These are phyloP conservation scores for Pouteria glomerata DNA, from an alignment of 148 eudicot species.

Conservation along the genomic window DNA sequence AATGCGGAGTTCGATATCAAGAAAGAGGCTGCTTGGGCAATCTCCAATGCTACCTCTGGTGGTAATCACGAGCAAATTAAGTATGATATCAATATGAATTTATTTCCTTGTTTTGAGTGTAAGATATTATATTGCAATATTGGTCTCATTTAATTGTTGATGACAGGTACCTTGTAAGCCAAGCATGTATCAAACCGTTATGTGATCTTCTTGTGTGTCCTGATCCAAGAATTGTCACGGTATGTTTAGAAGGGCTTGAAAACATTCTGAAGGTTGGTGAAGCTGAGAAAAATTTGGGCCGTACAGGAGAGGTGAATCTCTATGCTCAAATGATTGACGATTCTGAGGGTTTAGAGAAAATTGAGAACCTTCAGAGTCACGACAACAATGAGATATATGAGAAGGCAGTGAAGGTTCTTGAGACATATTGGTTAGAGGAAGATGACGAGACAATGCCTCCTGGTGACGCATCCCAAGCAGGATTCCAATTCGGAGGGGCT, in stretches of 20 bases:
- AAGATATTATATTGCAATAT: neutral
- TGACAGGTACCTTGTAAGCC: conserved; percentile 39
- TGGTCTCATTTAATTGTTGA: neutral
- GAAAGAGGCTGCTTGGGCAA: conserved; percentile 49
- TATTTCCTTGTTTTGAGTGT: neutral
- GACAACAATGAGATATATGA: conserved; percentile 52
- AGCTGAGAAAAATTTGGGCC: conserved; percentile 33
- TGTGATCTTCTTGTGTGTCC: conserved; percentile 49
- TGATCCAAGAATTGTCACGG: conserved; percentile 47
- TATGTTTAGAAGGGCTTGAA: conserved; percentile 47
- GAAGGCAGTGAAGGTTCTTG: conserved; percentile 48
- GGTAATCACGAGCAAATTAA: conserved; percentile 40
- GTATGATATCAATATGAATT: conserved; percentile 13
- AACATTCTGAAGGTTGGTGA: conserved; percentile 46
- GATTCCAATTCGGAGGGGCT: conserved; percentile 25
- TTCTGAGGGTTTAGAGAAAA: conserved; percentile 48
- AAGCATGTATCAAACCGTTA: conserved; percentile 46
- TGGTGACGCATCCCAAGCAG: conserved; percentile 23
- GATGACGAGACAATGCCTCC: conserved; percentile 35
- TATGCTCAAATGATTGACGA: conserved; percentile 44
- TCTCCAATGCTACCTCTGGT: conserved; percentile 45
- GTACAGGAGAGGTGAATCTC: conserved; percentile 26
- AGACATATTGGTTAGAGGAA: conserved; percentile 44
- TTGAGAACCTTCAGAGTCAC: conserved; percentile 47
- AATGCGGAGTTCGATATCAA: conserved; percentile 48